Base-by-base conservation (phyloP, 495 filamentous ascomycete genomes). In the Elaphomyces granulatus region DNA sequence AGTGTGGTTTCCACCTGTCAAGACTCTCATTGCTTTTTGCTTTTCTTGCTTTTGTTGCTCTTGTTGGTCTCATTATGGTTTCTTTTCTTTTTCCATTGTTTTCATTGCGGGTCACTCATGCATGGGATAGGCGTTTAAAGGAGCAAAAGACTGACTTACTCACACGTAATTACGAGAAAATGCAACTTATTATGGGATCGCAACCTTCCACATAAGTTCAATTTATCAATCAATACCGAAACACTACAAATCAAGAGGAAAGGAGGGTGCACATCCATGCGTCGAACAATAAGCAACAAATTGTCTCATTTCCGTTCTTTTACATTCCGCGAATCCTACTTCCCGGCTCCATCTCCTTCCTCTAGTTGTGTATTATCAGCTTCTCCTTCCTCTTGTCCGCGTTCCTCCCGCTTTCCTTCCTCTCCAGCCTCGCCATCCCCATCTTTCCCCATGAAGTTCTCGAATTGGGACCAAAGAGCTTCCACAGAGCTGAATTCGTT, bases 401-500 rank as follows among this genome's bases (percentile, higher is more conserved):
- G 6, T 28, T 28, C 23, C 23, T 28, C 12, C 23, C 12, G 23
- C 23, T 28, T 38, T 38, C 17, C 36, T 20, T 38, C 10, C 10
- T 20, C 6, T 20, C 10, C 32, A 20, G 32, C 0, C 23, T 3
- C 4, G 4, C 35, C 15, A 1, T 20, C 10, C 37, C 40, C 8
- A 38, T 40, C 20, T 45, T 40, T 36, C 38, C 38, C 84, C 88
- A 95, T 96, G 45, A 95, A 87, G 41, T 80, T 80, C 67, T 98
- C 90, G 52, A 98, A 98, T 43, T 92, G 84, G 23, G 81, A 87
- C 90, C 90, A 98, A 23, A 98, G 71, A 18, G 84, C 85, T 60
- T 98, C 90, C 14, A 98, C 90, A 7, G 82, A 84, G n/a, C 81
- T 75, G 55, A 98, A 96, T 51, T 98, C 90, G 54, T 94, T 95